phyloP scores from a whole-genome alignment of 768 basidiomycete genomes.

The Gelatoporia subvermispora region DNA sequence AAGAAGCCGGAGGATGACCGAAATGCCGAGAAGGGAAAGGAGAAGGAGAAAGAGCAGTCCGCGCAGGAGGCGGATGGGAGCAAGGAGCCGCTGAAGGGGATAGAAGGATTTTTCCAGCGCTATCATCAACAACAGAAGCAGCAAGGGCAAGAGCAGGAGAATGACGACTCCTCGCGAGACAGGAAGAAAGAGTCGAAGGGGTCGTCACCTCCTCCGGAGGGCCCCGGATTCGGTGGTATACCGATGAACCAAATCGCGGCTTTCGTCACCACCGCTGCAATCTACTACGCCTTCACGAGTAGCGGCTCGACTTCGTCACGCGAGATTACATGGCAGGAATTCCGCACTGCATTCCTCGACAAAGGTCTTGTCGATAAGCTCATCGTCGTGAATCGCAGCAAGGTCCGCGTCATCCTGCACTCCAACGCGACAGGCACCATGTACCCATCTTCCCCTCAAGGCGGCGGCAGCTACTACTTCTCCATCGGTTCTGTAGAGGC shows the following conservation, averaged over 20 bases:
- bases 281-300: conserved; percentile 56
- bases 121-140: conserved; percentile 38
- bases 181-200: conserved; percentile 30
- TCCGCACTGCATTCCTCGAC: conserved; percentile 93
- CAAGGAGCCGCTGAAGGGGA: conserved; percentile 48
- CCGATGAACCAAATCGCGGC: conserved; percentile 54
- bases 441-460: conserved; percentile 55
- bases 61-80: conserved; percentile 32
- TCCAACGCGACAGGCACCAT: conserved; percentile 80
- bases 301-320: conserved; percentile 49
- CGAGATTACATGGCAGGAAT: conserved; percentile 99
- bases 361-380: conserved; percentile 95
- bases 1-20: conserved; percentile 29
- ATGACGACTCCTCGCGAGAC: conserved; percentile 8
- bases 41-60: conserved; percentile 28
- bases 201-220: conserved; percentile 43
- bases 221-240: conserved; percentile 26
- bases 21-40: conserved; percentile 30
- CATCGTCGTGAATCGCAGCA: conserved; percentile 83
- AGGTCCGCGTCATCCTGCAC: conserved; percentile 89
- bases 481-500: conserved; percentile 96
- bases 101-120: conserved; percentile 79
- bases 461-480: conserved; percentile 78
- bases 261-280: conserved; percentile 53
- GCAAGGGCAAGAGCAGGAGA: conserved; percentile 23